Conservation (phyloP, 164 flowering plant species). For the Vitis riparia region DNA sequence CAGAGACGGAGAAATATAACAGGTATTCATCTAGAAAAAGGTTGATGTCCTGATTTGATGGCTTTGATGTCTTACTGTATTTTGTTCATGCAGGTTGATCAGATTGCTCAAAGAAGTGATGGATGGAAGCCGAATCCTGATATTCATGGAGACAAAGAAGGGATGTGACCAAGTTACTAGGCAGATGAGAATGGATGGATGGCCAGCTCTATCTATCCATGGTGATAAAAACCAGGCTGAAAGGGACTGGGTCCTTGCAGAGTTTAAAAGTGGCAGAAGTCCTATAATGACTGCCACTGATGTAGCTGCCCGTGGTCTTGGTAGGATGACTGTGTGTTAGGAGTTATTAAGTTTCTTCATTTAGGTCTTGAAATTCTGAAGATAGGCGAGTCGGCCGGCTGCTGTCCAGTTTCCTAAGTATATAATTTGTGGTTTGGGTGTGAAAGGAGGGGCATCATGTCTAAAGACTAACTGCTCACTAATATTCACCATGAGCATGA, state of each 20-base stretch:
- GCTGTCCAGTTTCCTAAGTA: conserved; percentile 69
- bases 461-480: conserved; percentile 6
- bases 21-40: conserved; percentile 46
- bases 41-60: conserved; percentile 11
- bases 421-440: conserved; percentile 73
- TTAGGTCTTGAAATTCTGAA: conserved; percentile 34
- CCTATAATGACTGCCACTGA: conserved; percentile 99
- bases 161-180: conserved; percentile 95
- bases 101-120: conserved; percentile 64
- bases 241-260: conserved; percentile 95
- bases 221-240: conserved; percentile 96
- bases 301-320: conserved; percentile 99
- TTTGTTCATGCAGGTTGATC: conserved; percentile 57
- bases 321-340: conserved; percentile 82
- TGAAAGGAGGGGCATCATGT: conserved; percentile 17
- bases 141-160: conserved; percentile 90
- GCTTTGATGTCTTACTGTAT: conserved; percentile 5
- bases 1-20: conserved; percentile 78
- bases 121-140: conserved; percentile 84
- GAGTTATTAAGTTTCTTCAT: conserved; percentile 32
- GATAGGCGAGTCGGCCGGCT: conserved; percentile 84
- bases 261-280: conserved; percentile 95
- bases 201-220: conserved; percentile 97
- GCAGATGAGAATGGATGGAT: conserved; percentile 95
- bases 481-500: conserved; percentile 13